Evolutionary conservation across 169 alveolate species (phyloP).

Genomic region (Cryptosporidium parvum): DNA sequence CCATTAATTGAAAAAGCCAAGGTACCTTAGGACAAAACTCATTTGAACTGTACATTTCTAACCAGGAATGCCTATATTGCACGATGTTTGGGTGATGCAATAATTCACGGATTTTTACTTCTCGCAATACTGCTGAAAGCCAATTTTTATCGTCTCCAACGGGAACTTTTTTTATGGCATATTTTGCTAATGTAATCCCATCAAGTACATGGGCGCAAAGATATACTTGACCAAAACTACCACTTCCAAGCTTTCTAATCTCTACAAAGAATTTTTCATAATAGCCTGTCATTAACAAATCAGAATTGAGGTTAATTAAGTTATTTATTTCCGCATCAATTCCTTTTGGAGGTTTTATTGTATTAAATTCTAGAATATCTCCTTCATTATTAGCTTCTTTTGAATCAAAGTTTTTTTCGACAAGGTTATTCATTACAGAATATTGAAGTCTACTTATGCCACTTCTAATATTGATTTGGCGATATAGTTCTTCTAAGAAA

Average conservation of each 20-base stretch:
- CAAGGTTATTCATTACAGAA: slow-evolving; percentile 16
- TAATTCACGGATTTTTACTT: slow-evolving; percentile 85
- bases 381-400: background rate
- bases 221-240: slow-evolving; percentile 86
- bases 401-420: background rate
- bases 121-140: slow-evolving; percentile 82
- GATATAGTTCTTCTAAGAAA: slow-evolving; percentile 60
- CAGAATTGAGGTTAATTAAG: slow-evolving; percentile 71
- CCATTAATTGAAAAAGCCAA: slow-evolving; percentile 88
- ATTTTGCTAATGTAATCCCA: slow-evolving; percentile 83
- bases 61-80: slow-evolving; percentile 86
- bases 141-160: slow-evolving; percentile 86
- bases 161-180: slow-evolving; percentile 87
- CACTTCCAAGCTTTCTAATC: slow-evolving; percentile 83
- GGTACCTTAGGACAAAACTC: slow-evolving; percentile 86
- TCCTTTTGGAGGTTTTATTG: slow-evolving; percentile 8
- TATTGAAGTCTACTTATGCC: slow-evolving; percentile 10
- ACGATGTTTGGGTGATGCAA: slow-evolving; percentile 84
- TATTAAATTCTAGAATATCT: slow-evolving; percentile 21
- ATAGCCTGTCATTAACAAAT: slow-evolving; percentile 85
- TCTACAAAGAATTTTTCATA: slow-evolving; percentile 84
- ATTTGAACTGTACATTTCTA: slow-evolving; percentile 84
- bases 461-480: slow-evolving; percentile 52
- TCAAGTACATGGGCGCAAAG: slow-evolving; percentile 84
- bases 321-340: slow-evolving; percentile 13